Evolutionary conservation across 2,329 filamentous ascomycete species (phyloP).

Genomic region (Scedosporium aurantiacum): DNA sequence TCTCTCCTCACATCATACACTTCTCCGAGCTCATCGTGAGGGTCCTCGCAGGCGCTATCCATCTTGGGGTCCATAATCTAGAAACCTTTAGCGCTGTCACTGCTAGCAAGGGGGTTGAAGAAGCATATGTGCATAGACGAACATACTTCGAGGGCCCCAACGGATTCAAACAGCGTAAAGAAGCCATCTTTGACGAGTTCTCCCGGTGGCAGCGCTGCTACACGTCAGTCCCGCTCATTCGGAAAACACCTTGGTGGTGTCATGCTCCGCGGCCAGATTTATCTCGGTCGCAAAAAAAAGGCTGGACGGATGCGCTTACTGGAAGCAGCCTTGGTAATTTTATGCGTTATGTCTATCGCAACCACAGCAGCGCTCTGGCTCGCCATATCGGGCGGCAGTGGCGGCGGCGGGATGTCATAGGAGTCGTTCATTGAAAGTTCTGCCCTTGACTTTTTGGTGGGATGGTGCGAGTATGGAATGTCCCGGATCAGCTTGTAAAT

Average conservation of each 20-base stretch:
- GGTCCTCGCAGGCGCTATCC: constrained; percentile 79
- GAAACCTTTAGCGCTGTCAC: not conserved
- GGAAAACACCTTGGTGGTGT: not conserved
- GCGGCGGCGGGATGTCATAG: constrained; percentile 19
- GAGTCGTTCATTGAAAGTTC: constrained; percentile 27
- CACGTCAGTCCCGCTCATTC: constrained; percentile 15
- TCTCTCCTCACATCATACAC: constrained; percentile 62
- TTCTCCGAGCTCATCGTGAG: constrained; percentile 73
- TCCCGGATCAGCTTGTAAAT: not conserved
- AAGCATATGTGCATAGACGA: not conserved
- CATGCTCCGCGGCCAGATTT: not conserved
- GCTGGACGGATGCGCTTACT: constrained; percentile 26
- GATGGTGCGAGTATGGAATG: not conserved
- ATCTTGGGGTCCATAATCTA: constrained; percentile 99
- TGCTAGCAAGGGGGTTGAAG: not conserved
- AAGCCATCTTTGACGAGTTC: constrained; percentile 86
- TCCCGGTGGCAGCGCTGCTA: constrained; percentile 60
- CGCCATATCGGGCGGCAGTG: constrained; percentile 1
- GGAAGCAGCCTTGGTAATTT: constrained; percentile 40
- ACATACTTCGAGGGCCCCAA: constrained; percentile 67
- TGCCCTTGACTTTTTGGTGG: constrained; percentile 20
- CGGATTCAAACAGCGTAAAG: constrained; percentile 90
- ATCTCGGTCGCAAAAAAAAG: constrained; percentile 4
- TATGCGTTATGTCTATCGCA: constrained; percentile 45
- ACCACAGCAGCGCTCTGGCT: constrained; percentile 35